A percentile compares a stretch with the other conserved stretches of the same genome.
Evolutionary conservation across 495 filamentous ascomycete species (phyloP).

Genomic region (Darksidea phi): DNA sequence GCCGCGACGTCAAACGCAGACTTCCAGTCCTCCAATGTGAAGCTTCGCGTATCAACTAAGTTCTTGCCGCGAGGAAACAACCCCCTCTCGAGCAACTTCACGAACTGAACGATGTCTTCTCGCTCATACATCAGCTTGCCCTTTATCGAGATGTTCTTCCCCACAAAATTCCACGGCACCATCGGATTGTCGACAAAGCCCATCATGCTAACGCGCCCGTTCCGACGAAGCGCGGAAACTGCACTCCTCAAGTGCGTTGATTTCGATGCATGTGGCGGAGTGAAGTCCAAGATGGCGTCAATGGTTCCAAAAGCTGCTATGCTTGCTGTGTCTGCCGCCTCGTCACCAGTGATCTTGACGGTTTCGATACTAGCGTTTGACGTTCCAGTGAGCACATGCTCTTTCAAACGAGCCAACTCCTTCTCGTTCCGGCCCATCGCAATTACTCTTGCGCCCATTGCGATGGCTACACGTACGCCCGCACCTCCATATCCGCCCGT

Average conservation of each 20-base stretch:
- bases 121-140: constrained; percentile 7
- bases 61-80: constrained; percentile 38
- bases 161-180: background rate
- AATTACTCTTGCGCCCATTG: constrained; percentile 43
- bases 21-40: constrained; percentile 40
- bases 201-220: constrained; percentile 33
- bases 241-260: constrained; percentile 19
- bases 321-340: constrained; percentile 11
- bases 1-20: constrained; percentile 39
- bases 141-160: background rate
- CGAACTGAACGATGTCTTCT: constrained; percentile 30
- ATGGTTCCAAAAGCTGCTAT: constrained; percentile 5
- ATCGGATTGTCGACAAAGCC: constrained; percentile 6
- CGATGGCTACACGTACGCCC: constrained; percentile 36
- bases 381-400: constrained; percentile 1
- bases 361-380: background rate
- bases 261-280: constrained; percentile 11
- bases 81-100: constrained; percentile 42
- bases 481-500: constrained; percentile 40
- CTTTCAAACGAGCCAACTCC: constrained; percentile 26
- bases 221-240: constrained; percentile 7
- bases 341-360: constrained; percentile 26
- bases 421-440: constrained; percentile 39
- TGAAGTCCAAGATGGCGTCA: constrained; percentile 27
- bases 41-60: constrained; percentile 38